Evolutionary conservation across 169 alveolate species (phyloP), one percentile per base, ranked within the genome.

Genomic region (Eimeria falciformis): DNA sequence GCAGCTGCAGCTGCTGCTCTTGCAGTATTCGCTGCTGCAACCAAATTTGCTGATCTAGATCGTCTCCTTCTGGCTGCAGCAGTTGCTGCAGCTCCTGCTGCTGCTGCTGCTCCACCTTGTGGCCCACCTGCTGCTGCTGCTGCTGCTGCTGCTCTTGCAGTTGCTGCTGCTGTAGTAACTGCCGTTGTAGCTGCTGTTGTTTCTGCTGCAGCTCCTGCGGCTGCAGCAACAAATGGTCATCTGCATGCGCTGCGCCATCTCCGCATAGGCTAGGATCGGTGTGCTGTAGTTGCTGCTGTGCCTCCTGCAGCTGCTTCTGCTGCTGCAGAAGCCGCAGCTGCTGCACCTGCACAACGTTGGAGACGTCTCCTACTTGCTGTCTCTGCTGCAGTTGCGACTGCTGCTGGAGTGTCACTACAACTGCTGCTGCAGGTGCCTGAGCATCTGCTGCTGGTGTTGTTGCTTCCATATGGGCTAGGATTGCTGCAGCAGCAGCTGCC

Each of bases 1-100:
- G 56, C 56, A 73, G 83, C 83, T 73, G 83, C 83, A 40, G 83
- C 83, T 73, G 83, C 83, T 73, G 83, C 83, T 37, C 83, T 3
- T 43, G 55, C 55, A 73, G 58, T 6, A 73, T 73, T 73, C 58
- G 53, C 83, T 73, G 83, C 83, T 73, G 83, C 83, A 73, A 58
- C 53, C 33, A 58, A 73, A 73, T 73, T 18, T 73, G 83, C 25
- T 33, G n/a, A 25, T 73, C 83, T 29, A 73, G 50, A 43, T 73
- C 83, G 50, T 73, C 58, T 33, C 58, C 58, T 12, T 73, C 23
- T 14, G 83, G 78, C 78, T 68, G 78, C 78, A 68, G 78, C 43
- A 68, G 18, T 68, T 68, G 78, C 78, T 68, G 78, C 33, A 68
- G 78, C 9, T 46, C 45, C 43, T 68, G 78, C 33, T 68, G 46